Evolutionary conservation across 2,329 filamentous ascomycete species (phyloP), one percentile per base, ranked within the genome.

Genomic region (Pseudocercospora eumusae): DNA sequence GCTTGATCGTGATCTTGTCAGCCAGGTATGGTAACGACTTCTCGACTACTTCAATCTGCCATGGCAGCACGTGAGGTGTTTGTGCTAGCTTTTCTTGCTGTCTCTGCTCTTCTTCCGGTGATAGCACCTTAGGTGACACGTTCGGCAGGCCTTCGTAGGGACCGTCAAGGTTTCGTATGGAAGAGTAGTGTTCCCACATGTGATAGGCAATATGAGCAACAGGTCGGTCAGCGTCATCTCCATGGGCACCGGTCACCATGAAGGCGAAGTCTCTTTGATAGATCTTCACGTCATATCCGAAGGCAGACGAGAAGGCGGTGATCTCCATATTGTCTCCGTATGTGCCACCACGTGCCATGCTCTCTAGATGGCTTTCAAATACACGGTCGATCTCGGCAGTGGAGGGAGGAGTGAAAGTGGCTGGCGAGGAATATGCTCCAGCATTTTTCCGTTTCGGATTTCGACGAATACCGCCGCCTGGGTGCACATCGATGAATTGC

Each of bases 261-360:
- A 81, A 83, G 42, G 78, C 78, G 69, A 79, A 80, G 70, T 83
- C 80, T 72, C 81, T 69, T 75, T 83, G 77, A 75, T 86, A 88
- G 60, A 89, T 84, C 68, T 83, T 82, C 59, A 90, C 84, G 71
- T 89, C 83, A 57, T 83, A 82, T 56, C 83, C 79, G 71, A 82
- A 88, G 21, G 82, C 83, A 60, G 84, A 81, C 27, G 84, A 83
- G 74, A 90, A 90, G 5, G 88, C 88, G 31, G 82, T 81, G 49
- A 91, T 83, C 75, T 89, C 86, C 77, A 88, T 82, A 62, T 89
- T 86, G 71, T 88, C 87, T 25, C 86, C 88, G 75, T 84, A 90
- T 42, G 83, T 83, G 56, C 84, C 84, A 28, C 81, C 79, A 69
- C 82, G 81, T 28, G 84, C 82, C 81, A 89, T 88, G 60, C 80